A percentile compares a stretch with the other conserved stretches of the same genome.
These are phyloP conservation scores for Colletotrichum agaves DNA, from an alignment of 2,329 filamentous ascomycete species.

Conservation along the genomic window DNA sequence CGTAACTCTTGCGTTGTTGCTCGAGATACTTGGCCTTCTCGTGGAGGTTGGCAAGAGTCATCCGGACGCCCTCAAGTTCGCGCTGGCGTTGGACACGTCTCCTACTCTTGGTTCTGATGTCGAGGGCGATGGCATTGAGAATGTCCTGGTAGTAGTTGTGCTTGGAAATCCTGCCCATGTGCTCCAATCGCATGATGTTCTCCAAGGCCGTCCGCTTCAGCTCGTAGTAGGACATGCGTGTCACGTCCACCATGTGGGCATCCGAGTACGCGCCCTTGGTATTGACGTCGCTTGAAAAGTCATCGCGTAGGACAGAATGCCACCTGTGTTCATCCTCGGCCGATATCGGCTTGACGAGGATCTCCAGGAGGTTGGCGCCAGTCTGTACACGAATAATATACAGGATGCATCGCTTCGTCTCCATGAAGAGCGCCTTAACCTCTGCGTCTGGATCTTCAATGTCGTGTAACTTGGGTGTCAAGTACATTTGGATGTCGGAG, in stretches of 20 bases:
- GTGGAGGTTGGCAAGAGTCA: slow-evolving; percentile 79
- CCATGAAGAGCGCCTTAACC: slow-evolving; percentile 93
- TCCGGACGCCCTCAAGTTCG: slow-evolving; percentile 85
- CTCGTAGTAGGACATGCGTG: slow-evolving; percentile 88
- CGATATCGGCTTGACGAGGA: slow-evolving; percentile 89
- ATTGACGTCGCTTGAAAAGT: slow-evolving; percentile 75
- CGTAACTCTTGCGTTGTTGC: slow-evolving; percentile 95
- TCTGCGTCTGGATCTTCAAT: slow-evolving; percentile 93
- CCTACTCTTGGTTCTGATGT: slow-evolving; percentile 97
- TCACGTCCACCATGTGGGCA: slow-evolving; percentile 87
- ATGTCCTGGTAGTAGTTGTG: slow-evolving; percentile 96
- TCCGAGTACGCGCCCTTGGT: slow-evolving; percentile 91
- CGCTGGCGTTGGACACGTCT: slow-evolving; percentile 90
- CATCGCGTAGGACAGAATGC: slow-evolving; percentile 82
- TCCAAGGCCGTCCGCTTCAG: slow-evolving; percentile 93
- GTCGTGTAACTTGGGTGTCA: slow-evolving; percentile 90
- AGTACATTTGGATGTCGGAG: slow-evolving; percentile 88
- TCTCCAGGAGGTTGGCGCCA: slow-evolving; percentile 91
- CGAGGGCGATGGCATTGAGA: slow-evolving; percentile 95
- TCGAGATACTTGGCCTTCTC: slow-evolving; percentile 93
- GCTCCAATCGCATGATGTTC: slow-evolving; percentile 91
- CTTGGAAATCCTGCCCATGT: slow-evolving; percentile 86
- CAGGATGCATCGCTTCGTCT: slow-evolving; percentile 95
- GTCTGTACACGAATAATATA: slow-evolving; percentile 98
- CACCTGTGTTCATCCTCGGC: slow-evolving; percentile 91